Evolutionary conservation across 1,139 yeast genomes (phyloP).

Genomic region (Geotrichum citri-aurantii): DNA sequence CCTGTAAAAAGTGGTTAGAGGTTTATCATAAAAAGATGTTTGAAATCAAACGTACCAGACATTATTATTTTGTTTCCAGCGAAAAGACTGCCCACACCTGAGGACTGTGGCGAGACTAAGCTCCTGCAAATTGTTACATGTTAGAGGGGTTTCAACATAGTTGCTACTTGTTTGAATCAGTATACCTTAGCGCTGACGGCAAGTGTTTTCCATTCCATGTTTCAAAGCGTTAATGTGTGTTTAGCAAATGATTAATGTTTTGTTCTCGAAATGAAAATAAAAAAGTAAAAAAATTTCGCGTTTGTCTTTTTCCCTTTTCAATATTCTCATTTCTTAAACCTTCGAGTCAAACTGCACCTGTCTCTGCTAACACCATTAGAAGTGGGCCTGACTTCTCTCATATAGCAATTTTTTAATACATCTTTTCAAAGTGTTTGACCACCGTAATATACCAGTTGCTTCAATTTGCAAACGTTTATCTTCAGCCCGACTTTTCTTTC

Average conservation of each 20-base stretch:
- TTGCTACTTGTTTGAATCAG: not conserved
- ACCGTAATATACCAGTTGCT: not conserved
- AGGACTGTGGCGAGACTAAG: conserved; percentile 41
- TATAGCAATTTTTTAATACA: not conserved
- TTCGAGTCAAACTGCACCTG: not conserved
- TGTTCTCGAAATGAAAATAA: not conserved
- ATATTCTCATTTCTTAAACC: not conserved
- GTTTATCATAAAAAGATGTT: not conserved
- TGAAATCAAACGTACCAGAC: conserved; percentile 14
- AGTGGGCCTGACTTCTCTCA: not conserved
- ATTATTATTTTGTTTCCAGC: conserved; percentile 33
- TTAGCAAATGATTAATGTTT: not conserved
- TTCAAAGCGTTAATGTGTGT: not conserved
- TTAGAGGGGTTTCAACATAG: not conserved
- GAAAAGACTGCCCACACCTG: conserved; percentile 70
- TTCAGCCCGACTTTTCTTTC: not conserved
- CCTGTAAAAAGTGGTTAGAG: conserved; percentile 25
- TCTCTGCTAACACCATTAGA: not conserved
- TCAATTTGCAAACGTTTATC: not conserved
- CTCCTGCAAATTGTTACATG: conserved; percentile 11
- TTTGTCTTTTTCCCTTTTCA: not conserved
- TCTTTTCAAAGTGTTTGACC: not conserved
- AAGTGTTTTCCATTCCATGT: conserved; percentile 16
- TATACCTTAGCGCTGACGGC: conserved; percentile 15
- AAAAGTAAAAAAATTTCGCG: not conserved